phyloP scores from a whole-genome alignment of 495 filamentous ascomycete genomes.

The Annulohypoxylon bovei region DNA sequence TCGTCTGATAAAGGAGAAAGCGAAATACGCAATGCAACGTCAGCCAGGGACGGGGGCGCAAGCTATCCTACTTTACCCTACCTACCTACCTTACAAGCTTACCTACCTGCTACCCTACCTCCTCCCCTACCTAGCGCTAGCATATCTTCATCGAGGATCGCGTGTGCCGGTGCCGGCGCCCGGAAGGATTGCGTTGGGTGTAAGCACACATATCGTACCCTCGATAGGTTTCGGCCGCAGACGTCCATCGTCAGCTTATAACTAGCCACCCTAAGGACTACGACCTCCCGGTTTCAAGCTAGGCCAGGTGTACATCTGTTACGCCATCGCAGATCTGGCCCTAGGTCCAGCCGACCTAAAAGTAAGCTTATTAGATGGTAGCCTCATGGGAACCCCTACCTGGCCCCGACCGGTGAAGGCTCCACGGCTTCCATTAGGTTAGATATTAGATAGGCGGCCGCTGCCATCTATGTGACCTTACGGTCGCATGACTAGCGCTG shows the following conservation, averaged over 20 bases:
- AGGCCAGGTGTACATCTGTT: conserved; percentile 32
- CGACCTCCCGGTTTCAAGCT: conserved; percentile 31
- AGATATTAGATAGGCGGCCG: conserved; percentile 13
- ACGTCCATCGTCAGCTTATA: conserved; percentile 28
- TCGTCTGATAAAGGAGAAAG: conserved; percentile 27
- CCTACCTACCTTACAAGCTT: background rate
- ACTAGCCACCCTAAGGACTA: conserved; percentile 1
- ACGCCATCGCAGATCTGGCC: conserved; percentile 37
- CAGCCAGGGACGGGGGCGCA: conserved; percentile 37
- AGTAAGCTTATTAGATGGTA: conserved; percentile 25
- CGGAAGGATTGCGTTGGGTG: conserved; percentile 27
- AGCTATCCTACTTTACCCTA: conserved; percentile 22
- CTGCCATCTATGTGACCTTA: conserved; percentile 24
- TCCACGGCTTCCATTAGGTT: background rate
- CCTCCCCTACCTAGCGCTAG: conserved; percentile 3
- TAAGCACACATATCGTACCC: conserved; percentile 1
- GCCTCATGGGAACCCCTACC: conserved; percentile 42
- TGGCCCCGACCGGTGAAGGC: conserved; percentile 34
- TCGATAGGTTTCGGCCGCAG: conserved; percentile 28
- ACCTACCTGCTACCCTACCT: conserved; percentile 1
- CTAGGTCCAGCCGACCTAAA: conserved; percentile 8
- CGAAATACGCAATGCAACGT: conserved; percentile 36
- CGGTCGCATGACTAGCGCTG: conserved; percentile 30
- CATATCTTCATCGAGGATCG: conserved; percentile 12
- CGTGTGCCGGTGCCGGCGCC: conserved; percentile 14